phyloP scores from a whole-genome alignment of 768 basidiomycete species.

The Tylopilus sp. region DNA sequence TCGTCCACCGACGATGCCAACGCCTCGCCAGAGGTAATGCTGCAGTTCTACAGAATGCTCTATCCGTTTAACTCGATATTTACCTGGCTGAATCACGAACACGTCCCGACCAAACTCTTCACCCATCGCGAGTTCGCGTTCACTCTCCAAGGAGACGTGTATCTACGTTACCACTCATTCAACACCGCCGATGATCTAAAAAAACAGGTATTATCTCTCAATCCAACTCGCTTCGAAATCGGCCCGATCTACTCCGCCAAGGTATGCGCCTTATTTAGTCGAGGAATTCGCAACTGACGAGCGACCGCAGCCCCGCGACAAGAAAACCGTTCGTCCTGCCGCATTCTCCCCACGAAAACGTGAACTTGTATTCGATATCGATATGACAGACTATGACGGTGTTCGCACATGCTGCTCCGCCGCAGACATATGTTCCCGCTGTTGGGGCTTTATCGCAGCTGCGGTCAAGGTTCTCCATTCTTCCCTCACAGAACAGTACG shows the following conservation, averaged over 20 bases:
- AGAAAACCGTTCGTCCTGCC: slow-evolving; percentile 70
- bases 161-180: slow-evolving; percentile 95
- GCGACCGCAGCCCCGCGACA: slow-evolving; percentile 72
- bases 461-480: slow-evolving; percentile 86
- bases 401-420: slow-evolving; percentile 93
- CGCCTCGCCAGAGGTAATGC: slow-evolving; percentile 60
- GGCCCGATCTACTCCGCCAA: slow-evolving; percentile 88
- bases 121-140: slow-evolving; percentile 96
- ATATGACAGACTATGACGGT: slow-evolving; percentile 99
- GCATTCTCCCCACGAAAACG: slow-evolving; percentile 73
- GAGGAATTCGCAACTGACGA: slow-evolving; percentile 1
- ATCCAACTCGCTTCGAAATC: slow-evolving; percentile 94
- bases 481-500: slow-evolving; percentile 83
- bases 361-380: slow-evolving; percentile 98
- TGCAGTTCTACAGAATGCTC: slow-evolving; percentile 80
- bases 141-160: slow-evolving; percentile 86
- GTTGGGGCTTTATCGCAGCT: slow-evolving; percentile 93
- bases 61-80: slow-evolving; percentile 96
- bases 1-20: slow-evolving; percentile 17
- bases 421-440: slow-evolving; percentile 85
- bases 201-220: slow-evolving; percentile 78
- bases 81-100: slow-evolving; percentile 93
- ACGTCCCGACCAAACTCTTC: slow-evolving; percentile 73
- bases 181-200: slow-evolving; percentile 83
- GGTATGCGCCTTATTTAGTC: slow-evolving; percentile 46